Base-by-base conservation (phyloP, 768 basidiomycete genomes). In the Omphalotus guepiniiformis region DNA sequence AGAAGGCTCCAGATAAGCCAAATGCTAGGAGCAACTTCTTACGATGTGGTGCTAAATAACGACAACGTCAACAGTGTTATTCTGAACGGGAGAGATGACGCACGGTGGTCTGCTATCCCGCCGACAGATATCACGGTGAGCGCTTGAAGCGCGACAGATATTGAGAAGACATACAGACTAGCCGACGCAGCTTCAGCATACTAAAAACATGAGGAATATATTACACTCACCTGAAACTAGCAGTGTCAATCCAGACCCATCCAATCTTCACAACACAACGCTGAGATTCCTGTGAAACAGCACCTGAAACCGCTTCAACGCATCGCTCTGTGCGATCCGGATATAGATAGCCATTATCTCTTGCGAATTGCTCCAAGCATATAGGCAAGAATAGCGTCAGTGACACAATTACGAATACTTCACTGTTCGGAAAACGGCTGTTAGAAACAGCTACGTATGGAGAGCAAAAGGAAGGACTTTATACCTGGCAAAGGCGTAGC, bases 81-180 rank as follows among this genome's bases (percentile, higher is more conserved):
- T 45, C 21, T 9, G 30, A 23, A 13, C n/a, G 29, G 13, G 35
- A 18, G 25, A 42, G 19, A 27, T 34, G 35, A 73, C 88, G 49
- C 55, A 94, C 93, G 83, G 52, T 88, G 81, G 66, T 98, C 92
- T 1, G 94, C 95, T 47, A 95, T 83, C 13, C 82, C 82, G 6
- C 92, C 91, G 75, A 96, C 88, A 4, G 94, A 93, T 47, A 99
- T 93, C 30, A 99, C 93, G 0, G 86, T 90, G n/a, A 97, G 58
- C 0, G 93, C 94, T 61, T 97, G 94, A 0, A 95, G 64, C 0
- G 86, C 85, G 1, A 97, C 94, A 1, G 89, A 91, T 12, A 83
- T 70, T 1, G 94, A 96, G 63, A 92, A 88, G 25, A 85, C 78
- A 60, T 95, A 93, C 28, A 99, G 71, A 56, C 93, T 94, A 57